Base-by-base conservation (phyloP, 1,139 yeast species). In the Blastobotrys indianensis region DNA sequence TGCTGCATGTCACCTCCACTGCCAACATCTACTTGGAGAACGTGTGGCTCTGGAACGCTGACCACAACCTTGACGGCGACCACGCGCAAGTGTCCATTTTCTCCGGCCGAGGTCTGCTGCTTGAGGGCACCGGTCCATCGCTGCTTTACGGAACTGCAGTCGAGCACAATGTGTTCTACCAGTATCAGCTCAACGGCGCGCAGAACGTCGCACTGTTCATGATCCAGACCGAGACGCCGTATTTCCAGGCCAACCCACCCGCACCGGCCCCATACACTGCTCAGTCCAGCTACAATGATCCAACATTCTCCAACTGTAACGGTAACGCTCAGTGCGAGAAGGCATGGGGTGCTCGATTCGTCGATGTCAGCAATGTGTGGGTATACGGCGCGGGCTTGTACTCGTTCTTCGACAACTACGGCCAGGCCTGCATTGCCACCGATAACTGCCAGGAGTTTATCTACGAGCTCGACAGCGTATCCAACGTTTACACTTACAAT, bases 11-110 rank as follows among this genome's bases (percentile, higher is more conserved):
- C 15, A 40, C 41, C 23, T 42, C 47, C 7, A 32, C 44, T 11
- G 49, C 49, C 3, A 41, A 46, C 12, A 41, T 44, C 12, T 48
- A 48, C 32, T 34, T 46, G 25, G 51, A 48, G 31, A 45, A 48
- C 39, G 42, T 48, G 47, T 48, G 51, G 51, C 42, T 44, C 13
- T 46, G 49, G 51, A 48, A 49, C 13, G 51, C 50, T 8, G 48
- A 46, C 39, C 50, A 48, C 25, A 20, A 20, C 25, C 25, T 20
- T 20, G 25, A 20, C 25, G 25, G 25, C 7, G 25, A 20, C 25
- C n/a, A 42, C 13, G 35, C 30, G n/a, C 39, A 42, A 13, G 39
- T 36, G 10, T 13, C 13, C 34, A 48, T 48, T 35, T 46, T 40
- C 10, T 46, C 42, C 12, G 50, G 48, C 15, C 44, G 51, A 33